These are phyloP conservation scores for Clavispora carvajalis DNA, from an alignment of 805 yeast genomes.

Conservation along the genomic window DNA sequence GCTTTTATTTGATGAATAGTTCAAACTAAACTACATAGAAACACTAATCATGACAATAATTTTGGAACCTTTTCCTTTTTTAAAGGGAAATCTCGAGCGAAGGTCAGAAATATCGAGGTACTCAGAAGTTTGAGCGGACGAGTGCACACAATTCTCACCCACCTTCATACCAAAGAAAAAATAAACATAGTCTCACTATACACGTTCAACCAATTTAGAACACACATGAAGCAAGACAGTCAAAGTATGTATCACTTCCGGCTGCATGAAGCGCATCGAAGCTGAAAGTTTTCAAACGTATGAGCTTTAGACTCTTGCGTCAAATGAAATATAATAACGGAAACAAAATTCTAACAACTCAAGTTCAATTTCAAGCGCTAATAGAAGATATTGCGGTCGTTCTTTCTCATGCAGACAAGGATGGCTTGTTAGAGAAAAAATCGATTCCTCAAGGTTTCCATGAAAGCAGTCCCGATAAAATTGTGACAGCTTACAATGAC, in stretches of 20 bases:
- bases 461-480: slow-evolving; percentile 40
- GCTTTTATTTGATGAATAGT: slow-evolving; percentile 50
- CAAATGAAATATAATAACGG: too few relatives aligned
- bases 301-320: too few relatives aligned
- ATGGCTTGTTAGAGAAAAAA: slow-evolving; percentile 7
- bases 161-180: slow-evolving; percentile 6
- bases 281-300: too few relatives aligned
- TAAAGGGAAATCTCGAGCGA: too few relatives aligned
- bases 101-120: not conserved
- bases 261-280: too few relatives aligned
- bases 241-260: not conserved
- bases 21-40: too few relatives aligned
- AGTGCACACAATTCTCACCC: not conserved
- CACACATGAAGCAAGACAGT: not conserved
- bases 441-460: slow-evolving; percentile 42
- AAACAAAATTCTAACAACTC: not conserved
- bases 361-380: slow-evolving; percentile 6
- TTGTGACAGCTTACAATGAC: slow-evolving; percentile 40
- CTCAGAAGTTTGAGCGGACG: not conserved
- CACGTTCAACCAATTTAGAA: not conserved
- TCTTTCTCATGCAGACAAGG: slow-evolving; percentile 7
- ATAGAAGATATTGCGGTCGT: slow-evolving; percentile 13
- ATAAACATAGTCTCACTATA: slow-evolving; percentile 5
- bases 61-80: too few relatives aligned
- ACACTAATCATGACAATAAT: too few relatives aligned